Evolutionary conservation across 2,329 filamentous ascomycete genomes (phyloP).

Genomic region (Cytospora schulzeri): DNA sequence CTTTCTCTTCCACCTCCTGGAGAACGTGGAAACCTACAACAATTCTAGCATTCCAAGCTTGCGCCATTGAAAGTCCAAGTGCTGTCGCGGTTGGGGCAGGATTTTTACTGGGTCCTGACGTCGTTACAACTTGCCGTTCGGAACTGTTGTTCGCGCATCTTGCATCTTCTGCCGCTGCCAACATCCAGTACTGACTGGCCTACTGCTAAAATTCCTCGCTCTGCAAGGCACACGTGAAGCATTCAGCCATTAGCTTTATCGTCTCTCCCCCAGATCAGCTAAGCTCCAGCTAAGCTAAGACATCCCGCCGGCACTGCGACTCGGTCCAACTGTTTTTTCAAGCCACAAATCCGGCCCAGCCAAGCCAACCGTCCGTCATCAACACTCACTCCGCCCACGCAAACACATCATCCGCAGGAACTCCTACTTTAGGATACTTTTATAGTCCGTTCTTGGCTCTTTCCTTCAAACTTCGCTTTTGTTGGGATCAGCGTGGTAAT

Average conservation of each 20-base stretch:
- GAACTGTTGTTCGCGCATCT: not conserved
- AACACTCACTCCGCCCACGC: conserved; percentile 8
- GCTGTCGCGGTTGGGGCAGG: not conserved
- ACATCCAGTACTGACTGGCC: not conserved
- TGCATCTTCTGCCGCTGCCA: not conserved
- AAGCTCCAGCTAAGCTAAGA: conserved; percentile 20
- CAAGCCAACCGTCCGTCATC: conserved; percentile 21
- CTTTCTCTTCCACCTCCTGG: not conserved
- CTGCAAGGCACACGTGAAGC: not conserved
- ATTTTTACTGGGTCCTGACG: not conserved
- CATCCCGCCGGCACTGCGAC: conserved; percentile 6
- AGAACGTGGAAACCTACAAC: not conserved
- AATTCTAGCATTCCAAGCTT: not conserved
- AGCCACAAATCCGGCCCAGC: conserved; percentile 21
- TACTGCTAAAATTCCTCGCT: not conserved
- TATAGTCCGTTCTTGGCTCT: conserved; percentile 19
- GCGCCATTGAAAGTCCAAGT: not conserved
- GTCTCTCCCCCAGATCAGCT: conserved; percentile 8
- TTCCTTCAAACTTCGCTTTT: conserved; percentile 1
- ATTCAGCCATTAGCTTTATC: not conserved
- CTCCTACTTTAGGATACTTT: conserved; percentile 4
- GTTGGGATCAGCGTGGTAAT: conserved; percentile 14
- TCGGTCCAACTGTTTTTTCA: conserved; percentile 19
- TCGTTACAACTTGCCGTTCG: not conserved
- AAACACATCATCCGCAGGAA: not conserved